phyloP scores from a whole-genome alignment of 208 protist genomes.

The Leishmania turanica region DNA sequence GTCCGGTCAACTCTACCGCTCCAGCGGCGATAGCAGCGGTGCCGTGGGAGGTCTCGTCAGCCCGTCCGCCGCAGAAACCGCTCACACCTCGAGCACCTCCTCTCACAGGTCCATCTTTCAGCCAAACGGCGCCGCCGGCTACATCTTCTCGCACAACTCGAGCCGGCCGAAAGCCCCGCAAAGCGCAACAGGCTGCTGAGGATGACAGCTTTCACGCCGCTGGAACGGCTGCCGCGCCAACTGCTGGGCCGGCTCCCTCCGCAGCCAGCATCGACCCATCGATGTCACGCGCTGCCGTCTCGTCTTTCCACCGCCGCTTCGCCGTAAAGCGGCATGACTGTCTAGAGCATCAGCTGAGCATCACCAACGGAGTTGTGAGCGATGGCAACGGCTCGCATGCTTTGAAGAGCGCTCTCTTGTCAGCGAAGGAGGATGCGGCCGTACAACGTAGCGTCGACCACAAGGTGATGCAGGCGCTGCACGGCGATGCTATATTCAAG shows the following conservation, averaged over 20 bases:
- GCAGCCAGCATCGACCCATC: background rate
- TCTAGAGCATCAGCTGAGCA: constrained; percentile 17
- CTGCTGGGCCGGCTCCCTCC: background rate
- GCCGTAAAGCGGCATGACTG: constrained; percentile 37
- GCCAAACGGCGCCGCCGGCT: background rate
- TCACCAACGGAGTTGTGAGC: constrained; percentile 8
- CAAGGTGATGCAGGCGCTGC: constrained; percentile 42
- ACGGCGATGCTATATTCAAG: constrained; percentile 57
- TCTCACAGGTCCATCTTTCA: background rate
- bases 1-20: background rate
- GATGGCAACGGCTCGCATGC: background rate
- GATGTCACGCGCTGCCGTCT: constrained; percentile 10
- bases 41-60: constrained; percentile 15
- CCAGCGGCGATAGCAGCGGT: background rate
- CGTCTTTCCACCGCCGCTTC: constrained; percentile 35
- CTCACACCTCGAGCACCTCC: background rate
- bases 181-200: background rate
- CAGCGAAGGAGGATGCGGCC: constrained; percentile 29
- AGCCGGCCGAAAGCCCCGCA: background rate
- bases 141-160: background rate
- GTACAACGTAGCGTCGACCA: constrained; percentile 47
- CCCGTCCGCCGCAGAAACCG: constrained; percentile 10
- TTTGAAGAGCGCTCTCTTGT: constrained; percentile 10
- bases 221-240: background rate
- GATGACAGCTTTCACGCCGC: background rate